Base-by-base conservation (phyloP, 108 stramenopile genomes). In the Cyclotella cryptica region DNA sequence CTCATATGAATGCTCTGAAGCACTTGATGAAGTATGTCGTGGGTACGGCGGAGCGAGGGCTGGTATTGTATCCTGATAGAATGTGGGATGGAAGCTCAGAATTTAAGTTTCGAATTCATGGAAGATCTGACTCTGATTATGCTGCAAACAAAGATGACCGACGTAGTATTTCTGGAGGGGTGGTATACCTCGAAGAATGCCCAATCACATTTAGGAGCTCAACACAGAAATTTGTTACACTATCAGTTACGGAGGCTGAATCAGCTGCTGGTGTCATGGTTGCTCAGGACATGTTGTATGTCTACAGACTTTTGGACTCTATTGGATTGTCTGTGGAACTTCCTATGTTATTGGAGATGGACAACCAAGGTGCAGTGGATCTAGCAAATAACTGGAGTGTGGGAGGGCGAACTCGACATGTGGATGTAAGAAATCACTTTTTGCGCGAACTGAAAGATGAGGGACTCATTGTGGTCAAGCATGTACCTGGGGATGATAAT, bases 101-200 rank as follows among this genome's bases (percentile, higher is more conserved):
- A 15, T 71, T 78, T 39, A 26, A 78, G 62, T 78, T 71, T 61
- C 21, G 1, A 9, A 57, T 77, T 24, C 12, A 21, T n/a, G 76
- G 76, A 10, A n/a, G 67, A 17, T 69, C 67, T 13, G 76, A 77
- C 49, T 77, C 68, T 1, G 54, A 77, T 44, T 77, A 77, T 62
- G 76, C 76, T 18, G 28, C 43, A 13, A 35, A 63, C 57, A 19
- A 42, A 15, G 42, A 28, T 29, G 21, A 28, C 3, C 35, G 76
- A 53, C 40, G 19, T 11, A 71, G 70, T 30, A 28, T 78, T 4
- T 64, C 62, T 24, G 77, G 77, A 22, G 17, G 24, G 55, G 11
- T 27, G 52, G 51, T 65, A 5, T 60, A 61, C 8, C 49, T 78
- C 1, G 51, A 75, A n/a, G 49, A 19, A 8, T 27, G 3, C 12